Base-by-base conservation (phyloP, 441 rosid genomes). In the Capsella rubella region DNA sequence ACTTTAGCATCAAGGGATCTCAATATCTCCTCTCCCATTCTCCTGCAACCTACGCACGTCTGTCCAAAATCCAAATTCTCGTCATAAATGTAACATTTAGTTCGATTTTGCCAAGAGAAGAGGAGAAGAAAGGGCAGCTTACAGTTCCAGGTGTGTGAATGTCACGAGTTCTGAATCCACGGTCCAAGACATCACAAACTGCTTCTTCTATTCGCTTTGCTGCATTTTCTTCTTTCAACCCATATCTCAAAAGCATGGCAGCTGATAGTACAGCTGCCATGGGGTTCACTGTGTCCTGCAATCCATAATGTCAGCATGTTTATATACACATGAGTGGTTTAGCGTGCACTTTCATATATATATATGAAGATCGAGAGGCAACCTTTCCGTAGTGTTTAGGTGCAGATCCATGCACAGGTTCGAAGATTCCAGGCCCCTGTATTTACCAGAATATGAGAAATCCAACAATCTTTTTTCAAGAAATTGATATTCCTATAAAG, bases 391-490 rank as follows among this genome's bases (percentile, higher is more conserved):
- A 35, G 39, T 35, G 39, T 35, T 35, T 35, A 35, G 39, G 97
- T 56, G 98, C 94, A 74, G 97, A 93, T 12, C 98, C 97, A 76
- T 91, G 98, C 16, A 89, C 84, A 10, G 98, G 96, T 82, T 93
- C 98, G 66, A 93, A 93, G 72, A 91, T 85, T 80, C 97, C 94
- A 73, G 96, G 94, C 34, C 96, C 98, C 97, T 80, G 39, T 35
- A 8, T 8, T 21, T 21, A 21, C 39, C 39, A 35, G 8, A 35
- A 8, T 8, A 35, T 35, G 39, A 35, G 39, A 35, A 35, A 35
- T 8, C 8, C 39, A 35, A 35, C 3, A 35, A 35, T 35, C 39
- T 35, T 10, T 35, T 35, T 8, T 35, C 39, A 35, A 35, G 99
- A 72, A 21, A 21, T 21, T 21, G 25, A 21, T 21, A 21, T 21